Conservation (phyloP, 2,329 filamentous ascomycete species). For the Neonectria coccinea region DNA sequence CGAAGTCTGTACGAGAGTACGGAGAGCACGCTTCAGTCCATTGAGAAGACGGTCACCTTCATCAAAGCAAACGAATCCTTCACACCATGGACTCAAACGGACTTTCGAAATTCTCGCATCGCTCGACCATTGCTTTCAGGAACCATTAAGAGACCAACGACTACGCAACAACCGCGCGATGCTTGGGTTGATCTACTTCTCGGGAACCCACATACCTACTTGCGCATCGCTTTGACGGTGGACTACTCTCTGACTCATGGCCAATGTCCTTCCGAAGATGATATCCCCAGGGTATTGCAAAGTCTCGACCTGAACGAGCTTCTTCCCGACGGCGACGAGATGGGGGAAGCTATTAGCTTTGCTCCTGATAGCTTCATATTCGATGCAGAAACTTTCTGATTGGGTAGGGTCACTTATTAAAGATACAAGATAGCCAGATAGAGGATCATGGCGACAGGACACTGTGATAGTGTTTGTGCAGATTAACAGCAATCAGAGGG, state of each 20-base stretch:
- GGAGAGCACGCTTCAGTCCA: not conserved
- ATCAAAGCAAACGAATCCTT: not conserved
- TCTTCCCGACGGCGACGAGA: not conserved
- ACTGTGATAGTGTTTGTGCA: too few species aligned
- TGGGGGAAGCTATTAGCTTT: not conserved
- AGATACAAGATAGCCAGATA: too few species aligned
- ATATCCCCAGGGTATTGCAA: not conserved
- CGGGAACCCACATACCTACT: not conserved
- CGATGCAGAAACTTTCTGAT: not conserved
- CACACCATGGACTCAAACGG: not conserved
- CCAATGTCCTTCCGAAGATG: not conserved
- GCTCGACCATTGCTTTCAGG: not conserved
- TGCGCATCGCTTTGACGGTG: not conserved
- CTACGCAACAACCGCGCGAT: not conserved
- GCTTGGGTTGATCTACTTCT: not conserved
- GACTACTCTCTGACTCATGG: not conserved
- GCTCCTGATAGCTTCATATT: not conserved
- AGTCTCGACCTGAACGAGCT: not conserved
- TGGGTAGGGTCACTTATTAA: too few species aligned
- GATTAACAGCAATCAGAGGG: too few species aligned
- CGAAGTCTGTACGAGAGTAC: not conserved
- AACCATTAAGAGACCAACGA: not conserved
- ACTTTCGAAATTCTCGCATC: not conserved
- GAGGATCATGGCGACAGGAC: too few species aligned
- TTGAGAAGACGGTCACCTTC: not conserved